A percentile compares a stretch with the other conserved stretches of the same genome.
Conservation (phyloP, 257 asterid species). For the Knoxia roxburghii region DNA sequence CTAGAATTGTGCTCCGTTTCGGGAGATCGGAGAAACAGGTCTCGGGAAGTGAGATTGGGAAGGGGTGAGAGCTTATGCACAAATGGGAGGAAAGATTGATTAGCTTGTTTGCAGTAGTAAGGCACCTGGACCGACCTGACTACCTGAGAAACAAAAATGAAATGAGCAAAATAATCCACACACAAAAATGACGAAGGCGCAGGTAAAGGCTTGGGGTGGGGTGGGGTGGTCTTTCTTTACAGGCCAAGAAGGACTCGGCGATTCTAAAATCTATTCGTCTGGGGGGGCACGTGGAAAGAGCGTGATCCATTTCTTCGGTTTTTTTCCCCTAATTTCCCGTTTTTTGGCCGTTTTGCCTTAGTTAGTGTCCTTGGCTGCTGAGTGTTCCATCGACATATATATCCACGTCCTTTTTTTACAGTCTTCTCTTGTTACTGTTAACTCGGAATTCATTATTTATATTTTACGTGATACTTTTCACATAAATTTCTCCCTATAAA, state of each 20-base stretch:
- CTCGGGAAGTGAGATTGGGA: conserved; percentile 15
- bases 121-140: background rate
- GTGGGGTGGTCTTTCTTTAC: background rate
- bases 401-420: too few relatives aligned
- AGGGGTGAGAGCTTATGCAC: background rate
- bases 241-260: conserved; percentile 5
- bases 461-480: too few relatives aligned
- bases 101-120: conserved; percentile 5
- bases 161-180: background rate
- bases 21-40: conserved; percentile 22
- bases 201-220: background rate
- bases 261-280: conserved; percentile 10
- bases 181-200: conserved; percentile 11
- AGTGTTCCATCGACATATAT: too few relatives aligned
- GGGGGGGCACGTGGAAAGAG: conserved; percentile 22
- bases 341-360: too few relatives aligned
- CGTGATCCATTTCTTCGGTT: background rate
- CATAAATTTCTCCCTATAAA: too few relatives aligned
- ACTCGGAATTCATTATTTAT: too few relatives aligned
- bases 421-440: too few relatives aligned
- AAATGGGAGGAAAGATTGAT: background rate
- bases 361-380: too few relatives aligned
- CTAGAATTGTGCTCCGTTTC: conserved; percentile 15
- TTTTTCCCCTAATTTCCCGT: background rate
- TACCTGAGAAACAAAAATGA: conserved; percentile 12